Evolutionary conservation across 164 flowering plant species (phyloP).

Genomic region (Santalum album): DNA sequence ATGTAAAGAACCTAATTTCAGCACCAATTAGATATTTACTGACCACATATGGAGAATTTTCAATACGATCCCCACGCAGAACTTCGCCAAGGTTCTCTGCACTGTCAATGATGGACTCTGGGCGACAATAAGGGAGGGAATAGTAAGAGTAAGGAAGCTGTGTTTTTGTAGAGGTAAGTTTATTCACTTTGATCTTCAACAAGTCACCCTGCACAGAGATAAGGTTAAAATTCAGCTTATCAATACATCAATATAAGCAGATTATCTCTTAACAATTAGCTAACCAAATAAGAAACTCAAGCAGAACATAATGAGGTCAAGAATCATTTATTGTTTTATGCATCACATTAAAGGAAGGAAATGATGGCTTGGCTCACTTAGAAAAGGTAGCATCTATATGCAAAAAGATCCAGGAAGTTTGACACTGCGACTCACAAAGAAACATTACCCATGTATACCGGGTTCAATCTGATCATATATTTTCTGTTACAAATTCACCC

Average conservation of each 20-base stretch:
- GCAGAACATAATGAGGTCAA: not conserved
- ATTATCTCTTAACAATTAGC: too few species aligned
- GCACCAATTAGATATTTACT: slow-evolving; percentile 11
- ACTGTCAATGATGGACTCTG: slow-evolving; percentile 59
- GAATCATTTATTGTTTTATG: not conserved
- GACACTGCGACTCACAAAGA: too few species aligned
- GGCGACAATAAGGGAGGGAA: slow-evolving; percentile 70
- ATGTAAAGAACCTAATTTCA: not conserved
- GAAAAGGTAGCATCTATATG: too few species aligned
- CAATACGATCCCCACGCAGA: slow-evolving; percentile 97
- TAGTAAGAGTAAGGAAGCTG: slow-evolving; percentile 94
- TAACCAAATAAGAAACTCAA: not conserved
- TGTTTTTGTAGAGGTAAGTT: slow-evolving; percentile 77
- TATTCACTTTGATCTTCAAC: slow-evolving; percentile 84
- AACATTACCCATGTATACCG: too few species aligned
- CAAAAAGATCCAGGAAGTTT: too few species aligned
- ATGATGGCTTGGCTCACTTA: too few species aligned
- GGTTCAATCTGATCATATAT: too few species aligned
- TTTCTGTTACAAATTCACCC: too few species aligned
- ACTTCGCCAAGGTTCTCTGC: slow-evolving; percentile 99
- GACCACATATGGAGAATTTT: slow-evolving; percentile 79
- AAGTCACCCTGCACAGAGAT: slow-evolving; percentile 50
- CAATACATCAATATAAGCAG: not conserved
- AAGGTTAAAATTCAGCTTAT: not conserved
- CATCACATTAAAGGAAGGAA: too few species aligned